phyloP scores from a whole-genome alignment of 2,329 filamentous ascomycete genomes.

The Penicillium janthinellum region DNA sequence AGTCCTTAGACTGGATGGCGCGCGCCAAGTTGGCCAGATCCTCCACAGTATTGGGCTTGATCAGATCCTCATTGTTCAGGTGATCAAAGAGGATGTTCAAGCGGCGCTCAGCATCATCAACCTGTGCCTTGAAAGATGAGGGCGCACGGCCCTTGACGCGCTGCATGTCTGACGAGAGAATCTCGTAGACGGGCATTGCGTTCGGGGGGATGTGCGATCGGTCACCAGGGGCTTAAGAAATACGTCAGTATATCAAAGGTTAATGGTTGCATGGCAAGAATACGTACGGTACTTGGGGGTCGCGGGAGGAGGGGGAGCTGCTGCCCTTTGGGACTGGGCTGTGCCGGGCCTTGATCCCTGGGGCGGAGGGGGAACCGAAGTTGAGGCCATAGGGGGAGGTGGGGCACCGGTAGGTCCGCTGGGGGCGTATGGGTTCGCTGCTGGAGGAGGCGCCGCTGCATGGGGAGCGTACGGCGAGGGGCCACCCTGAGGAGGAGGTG shows the following conservation, averaged over 20 bases:
- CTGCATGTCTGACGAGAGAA: conserved; percentile 81
- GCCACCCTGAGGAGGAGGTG: conserved; percentile 48
- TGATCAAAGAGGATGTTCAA: conserved; percentile 94
- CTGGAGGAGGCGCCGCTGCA: conserved; percentile 38
- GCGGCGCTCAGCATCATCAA: conserved; percentile 91
- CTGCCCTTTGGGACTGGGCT: conserved; percentile 52
- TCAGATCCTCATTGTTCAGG: conserved; percentile 89
- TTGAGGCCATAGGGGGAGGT: conserved; percentile 32
- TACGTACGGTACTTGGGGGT: conserved; percentile 69
- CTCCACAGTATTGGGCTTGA: conserved; percentile 69
- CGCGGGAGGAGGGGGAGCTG: conserved; percentile 47
- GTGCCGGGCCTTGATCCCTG: conserved; percentile 50
- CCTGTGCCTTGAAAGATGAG: conserved; percentile 80
- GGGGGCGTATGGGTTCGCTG: conserved; percentile 48
- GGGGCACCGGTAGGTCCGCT: conserved; percentile 49
- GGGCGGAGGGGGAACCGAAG: conserved; percentile 40
- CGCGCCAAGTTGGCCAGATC: conserved; percentile 57
- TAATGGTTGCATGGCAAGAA: not conserved
- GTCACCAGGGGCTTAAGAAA: conserved; percentile 65
- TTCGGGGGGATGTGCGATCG: conserved; percentile 80
- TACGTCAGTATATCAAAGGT: conserved; percentile 17
- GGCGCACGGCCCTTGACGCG: conserved; percentile 85
- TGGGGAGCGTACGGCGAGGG: conserved; percentile 63
- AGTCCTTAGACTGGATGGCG: conserved; percentile 69
- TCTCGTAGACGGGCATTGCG: conserved; percentile 77